Evolutionary conservation across 2,329 filamentous ascomycete species (phyloP), one percentile per base, ranked within the genome.

Genomic region (Pseudogymnoascus sp.): DNA sequence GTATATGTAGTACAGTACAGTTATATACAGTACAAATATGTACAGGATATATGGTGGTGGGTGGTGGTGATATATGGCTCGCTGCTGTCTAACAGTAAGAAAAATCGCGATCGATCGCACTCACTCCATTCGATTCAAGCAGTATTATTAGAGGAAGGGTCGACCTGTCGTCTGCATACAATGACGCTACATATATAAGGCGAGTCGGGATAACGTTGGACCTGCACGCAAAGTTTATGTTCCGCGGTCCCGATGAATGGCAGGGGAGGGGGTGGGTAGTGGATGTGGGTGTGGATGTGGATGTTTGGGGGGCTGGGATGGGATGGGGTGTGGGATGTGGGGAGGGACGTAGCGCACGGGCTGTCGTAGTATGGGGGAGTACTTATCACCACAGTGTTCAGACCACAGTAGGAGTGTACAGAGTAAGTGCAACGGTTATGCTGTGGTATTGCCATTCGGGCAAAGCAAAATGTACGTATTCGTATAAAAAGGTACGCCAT

Each of bases 291-390:
- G 23, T 25, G 23, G n/a, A n/a, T n/a, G n/a, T n/a, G n/a, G n/a
- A n/a, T n/a, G n/a, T n/a, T 13, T 23, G 11, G 43, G 43, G 4
- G 5, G 43, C 6, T 3, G 43, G 43, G 43, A 23, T 16, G 11
- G 36, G 16, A n/a, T n/a, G 16, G 60, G 48, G 23, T n/a, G 60
- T 45, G 16, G 37, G 41, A 51, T 57, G 13, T 57, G 8, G 14
- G n/a, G 31, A 25, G 68, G 4, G 7, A 68, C 36, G 8, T 69
- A 7, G n/a, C 64, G 51, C 13, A 68, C 13, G 19, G 64, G 34
- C 37, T 68, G 14, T 14, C 43, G 64, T 66, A 67, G 69, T 62
- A 77, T 68, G 64, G 82, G 82, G 70, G 80, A 69, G 64, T 78
- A 73, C 65, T 41, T 41, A 6, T 4, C 37, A 39, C n/a, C n/a